Conservation (phyloP, 2,329 filamentous ascomycete species). For the Penicillium sclerotigenum region DNA sequence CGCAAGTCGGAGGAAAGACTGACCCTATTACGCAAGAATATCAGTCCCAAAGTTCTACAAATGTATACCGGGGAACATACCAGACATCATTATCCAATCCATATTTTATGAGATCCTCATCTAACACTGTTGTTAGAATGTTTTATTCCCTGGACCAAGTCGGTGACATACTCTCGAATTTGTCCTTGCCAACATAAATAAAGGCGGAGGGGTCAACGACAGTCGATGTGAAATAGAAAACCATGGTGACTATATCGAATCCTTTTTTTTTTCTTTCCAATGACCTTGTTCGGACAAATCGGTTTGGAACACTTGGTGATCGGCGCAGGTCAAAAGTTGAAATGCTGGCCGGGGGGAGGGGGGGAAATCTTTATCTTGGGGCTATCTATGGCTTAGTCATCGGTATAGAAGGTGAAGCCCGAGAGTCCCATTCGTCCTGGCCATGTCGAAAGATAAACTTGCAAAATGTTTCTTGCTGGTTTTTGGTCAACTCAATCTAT, state of each 20-base stretch:
- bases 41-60: constrained; percentile 4
- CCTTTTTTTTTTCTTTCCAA: not conserved
- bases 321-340: not conserved
- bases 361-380: not conserved
- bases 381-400: constrained; percentile 1
- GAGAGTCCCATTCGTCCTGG: not conserved
- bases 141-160: not conserved
- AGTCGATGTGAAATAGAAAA: constrained; percentile 92
- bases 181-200: constrained; percentile 97
- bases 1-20: constrained; percentile 14
- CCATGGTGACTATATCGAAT: constrained; percentile 56
- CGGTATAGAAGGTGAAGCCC: not conserved
- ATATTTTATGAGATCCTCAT: constrained; percentile 88
- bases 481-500: not conserved
- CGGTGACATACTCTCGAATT: constrained; percentile 79
- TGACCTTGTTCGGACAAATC: not conserved
- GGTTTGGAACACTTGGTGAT: not conserved
- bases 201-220: constrained; percentile 77
- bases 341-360: not conserved
- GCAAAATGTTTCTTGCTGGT: not conserved
- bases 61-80: constrained; percentile 44
- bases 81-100: constrained; percentile 96
- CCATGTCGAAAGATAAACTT: not conserved
- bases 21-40: constrained; percentile 28
- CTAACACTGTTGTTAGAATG: constrained; percentile 47